A percentile compares a stretch with the other conserved stretches of the same genome.
Conservation (phyloP, 2,329 filamentous ascomycete species). For the Fusarium newnesense region DNA sequence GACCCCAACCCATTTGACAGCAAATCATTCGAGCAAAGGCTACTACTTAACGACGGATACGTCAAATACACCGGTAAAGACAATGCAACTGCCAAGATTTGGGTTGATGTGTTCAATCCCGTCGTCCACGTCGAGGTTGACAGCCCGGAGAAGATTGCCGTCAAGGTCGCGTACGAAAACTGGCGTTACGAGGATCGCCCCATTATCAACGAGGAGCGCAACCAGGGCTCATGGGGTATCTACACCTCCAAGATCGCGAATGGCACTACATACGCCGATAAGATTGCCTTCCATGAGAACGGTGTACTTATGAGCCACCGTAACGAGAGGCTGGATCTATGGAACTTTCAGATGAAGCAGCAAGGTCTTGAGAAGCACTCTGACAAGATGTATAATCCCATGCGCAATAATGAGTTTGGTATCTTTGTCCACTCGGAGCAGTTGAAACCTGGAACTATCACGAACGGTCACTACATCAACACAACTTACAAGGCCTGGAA, state of each 20-base stretch:
- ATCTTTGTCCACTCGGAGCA: conserved; percentile 13
- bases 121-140: conserved; percentile 3
- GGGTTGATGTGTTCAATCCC: conserved; percentile 8
- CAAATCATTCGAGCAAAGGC: background rate
- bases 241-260: conserved; percentile 15
- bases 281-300: conserved; percentile 1
- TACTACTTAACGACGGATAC: background rate
- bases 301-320: conserved; percentile 10
- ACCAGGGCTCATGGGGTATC: conserved; percentile 4
- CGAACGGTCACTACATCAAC: background rate
- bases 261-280: conserved; percentile 5
- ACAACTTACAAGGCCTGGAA: conserved; percentile 14
- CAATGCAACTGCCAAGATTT: background rate
- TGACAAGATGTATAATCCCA: conserved; percentile 5
- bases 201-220: background rate
- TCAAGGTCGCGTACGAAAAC: background rate
- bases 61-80: background rate
- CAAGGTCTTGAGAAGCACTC: background rate
- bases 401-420: conserved; percentile 6
- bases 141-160: background rate
- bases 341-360: conserved; percentile 3
- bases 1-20: background rate
- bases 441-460: background rate
- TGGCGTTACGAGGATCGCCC: background rate
- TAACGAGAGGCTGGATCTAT: background rate